Conservation (phyloP, 2,329 filamentous ascomycete species). For the Lecanicillium sp. region DNA sequence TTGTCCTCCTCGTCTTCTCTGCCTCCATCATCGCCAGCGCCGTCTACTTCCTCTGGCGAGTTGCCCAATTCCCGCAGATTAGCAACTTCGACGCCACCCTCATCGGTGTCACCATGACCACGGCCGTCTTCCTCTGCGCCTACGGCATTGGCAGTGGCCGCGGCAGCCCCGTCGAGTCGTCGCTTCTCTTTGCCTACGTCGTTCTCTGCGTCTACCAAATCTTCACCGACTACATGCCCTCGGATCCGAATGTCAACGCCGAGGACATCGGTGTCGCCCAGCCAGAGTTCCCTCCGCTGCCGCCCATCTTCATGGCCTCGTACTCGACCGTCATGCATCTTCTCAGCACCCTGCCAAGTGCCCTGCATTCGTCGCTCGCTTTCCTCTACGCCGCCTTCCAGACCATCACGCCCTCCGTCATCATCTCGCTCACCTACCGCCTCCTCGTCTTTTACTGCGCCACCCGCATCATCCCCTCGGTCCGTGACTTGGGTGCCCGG, state of each 20-base stretch:
- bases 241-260: constrained; percentile 52
- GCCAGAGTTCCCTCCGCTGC: constrained; percentile 91
- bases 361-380: constrained; percentile 75
- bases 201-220: constrained; percentile 99
- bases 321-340: constrained; percentile 87
- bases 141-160: constrained; percentile 92
- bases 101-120: constrained; percentile 88
- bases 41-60: constrained; percentile 93
- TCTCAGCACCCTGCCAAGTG: constrained; percentile 74
- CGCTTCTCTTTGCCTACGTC: constrained; percentile 90
- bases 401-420: constrained; percentile 90
- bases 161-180: constrained; percentile 92
- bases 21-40: constrained; percentile 90
- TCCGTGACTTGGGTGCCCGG: constrained; percentile 77
- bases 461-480: constrained; percentile 89
- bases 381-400: constrained; percentile 89
- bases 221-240: constrained; percentile 95
- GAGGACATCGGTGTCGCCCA: constrained; percentile 50
- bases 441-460: constrained; percentile 94
- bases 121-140: constrained; percentile 83
- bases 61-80: constrained; percentile 88
- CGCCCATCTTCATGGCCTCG: constrained; percentile 96
- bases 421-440: constrained; percentile 90
- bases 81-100: constrained; percentile 87
- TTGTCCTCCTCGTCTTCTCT: constrained; percentile 78